Conservation (phyloP, 2,329 filamentous ascomycete genomes). For the Colletotrichum liaoningense region DNA sequence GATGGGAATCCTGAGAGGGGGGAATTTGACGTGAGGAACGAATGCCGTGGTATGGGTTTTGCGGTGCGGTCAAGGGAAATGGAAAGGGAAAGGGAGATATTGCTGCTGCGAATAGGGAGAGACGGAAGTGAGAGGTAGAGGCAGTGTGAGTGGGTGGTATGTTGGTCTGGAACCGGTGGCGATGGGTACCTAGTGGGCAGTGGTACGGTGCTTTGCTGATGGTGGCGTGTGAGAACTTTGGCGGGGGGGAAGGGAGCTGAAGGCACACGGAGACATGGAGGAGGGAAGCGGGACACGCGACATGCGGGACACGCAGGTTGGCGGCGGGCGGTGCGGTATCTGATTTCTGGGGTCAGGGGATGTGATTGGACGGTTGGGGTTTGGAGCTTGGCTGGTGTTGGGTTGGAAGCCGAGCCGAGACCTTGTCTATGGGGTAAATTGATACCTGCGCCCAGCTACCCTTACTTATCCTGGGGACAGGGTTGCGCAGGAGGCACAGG, state of each 20-base stretch:
- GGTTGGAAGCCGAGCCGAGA: not conserved
- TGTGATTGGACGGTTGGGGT: not conserved
- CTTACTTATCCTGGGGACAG: too few species aligned
- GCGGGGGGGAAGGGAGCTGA: not conserved
- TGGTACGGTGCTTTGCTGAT: not conserved
- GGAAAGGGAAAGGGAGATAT: not conserved
- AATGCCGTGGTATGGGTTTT: slow-evolving; percentile 9
- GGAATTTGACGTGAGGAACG: not conserved
- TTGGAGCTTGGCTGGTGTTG: not conserved
- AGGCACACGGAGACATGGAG: not conserved
- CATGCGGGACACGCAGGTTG: not conserved
- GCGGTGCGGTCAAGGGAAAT: not conserved
- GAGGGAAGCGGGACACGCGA: slow-evolving; percentile 4
- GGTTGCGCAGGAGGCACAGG: too few species aligned
- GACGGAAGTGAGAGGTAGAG: not conserved
- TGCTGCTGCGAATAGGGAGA: not conserved
- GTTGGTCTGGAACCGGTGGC: not conserved
- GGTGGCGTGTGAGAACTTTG: not conserved
- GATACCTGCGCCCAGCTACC: too few species aligned
- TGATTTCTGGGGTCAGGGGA: not conserved
- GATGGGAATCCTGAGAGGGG: too few species aligned
- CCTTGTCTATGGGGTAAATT: not conserved
- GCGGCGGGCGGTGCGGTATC: not conserved
- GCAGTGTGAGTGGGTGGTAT: not conserved
- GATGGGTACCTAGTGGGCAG: not conserved